Conservation (phyloP, 2,329 filamentous ascomycete species). For the Thielaviopsis cerberus region DNA sequence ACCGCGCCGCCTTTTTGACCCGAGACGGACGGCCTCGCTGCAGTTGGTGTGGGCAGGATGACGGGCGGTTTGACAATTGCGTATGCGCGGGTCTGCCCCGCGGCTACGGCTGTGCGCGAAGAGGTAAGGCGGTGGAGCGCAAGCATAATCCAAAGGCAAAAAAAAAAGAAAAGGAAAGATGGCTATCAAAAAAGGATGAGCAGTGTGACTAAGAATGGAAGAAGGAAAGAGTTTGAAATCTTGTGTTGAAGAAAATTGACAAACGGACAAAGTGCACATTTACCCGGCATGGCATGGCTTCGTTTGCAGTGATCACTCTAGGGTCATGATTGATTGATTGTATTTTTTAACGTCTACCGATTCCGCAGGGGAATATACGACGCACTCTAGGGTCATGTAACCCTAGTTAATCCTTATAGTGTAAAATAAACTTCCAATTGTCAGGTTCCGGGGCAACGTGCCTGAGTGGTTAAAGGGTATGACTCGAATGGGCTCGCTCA, state of each 20-base stretch:
- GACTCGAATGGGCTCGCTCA: conserved; percentile 1
- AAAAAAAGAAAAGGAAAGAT: neutral
- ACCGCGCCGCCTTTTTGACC: too few relatives aligned
- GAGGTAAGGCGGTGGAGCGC: neutral
- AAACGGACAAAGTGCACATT: too few relatives aligned
- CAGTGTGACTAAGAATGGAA: too few relatives aligned
- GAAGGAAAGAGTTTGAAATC: too few relatives aligned
- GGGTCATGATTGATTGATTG: too few relatives aligned
- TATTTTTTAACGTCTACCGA: too few relatives aligned
- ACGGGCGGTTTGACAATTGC: neutral
- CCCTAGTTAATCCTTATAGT: neutral
- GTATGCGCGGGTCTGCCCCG: neutral
- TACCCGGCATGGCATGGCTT: too few relatives aligned
- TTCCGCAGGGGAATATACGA: too few relatives aligned
- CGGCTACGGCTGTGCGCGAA: too few relatives aligned
- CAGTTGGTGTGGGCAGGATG: neutral
- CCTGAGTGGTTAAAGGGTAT: conserved; percentile 3
- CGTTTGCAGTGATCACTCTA: too few relatives aligned
- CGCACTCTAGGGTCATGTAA: too few relatives aligned
- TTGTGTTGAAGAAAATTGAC: too few relatives aligned
- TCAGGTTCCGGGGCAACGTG: neutral
- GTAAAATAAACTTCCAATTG: neutral
- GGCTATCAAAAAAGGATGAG: neutral
- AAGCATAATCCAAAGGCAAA: neutral
- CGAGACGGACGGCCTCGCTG: neutral